Percentiles rank a stretch among this genome's conserved stretches.
Conservation (phyloP, 257 asterid genomes). For the Solanum chilense region DNA sequence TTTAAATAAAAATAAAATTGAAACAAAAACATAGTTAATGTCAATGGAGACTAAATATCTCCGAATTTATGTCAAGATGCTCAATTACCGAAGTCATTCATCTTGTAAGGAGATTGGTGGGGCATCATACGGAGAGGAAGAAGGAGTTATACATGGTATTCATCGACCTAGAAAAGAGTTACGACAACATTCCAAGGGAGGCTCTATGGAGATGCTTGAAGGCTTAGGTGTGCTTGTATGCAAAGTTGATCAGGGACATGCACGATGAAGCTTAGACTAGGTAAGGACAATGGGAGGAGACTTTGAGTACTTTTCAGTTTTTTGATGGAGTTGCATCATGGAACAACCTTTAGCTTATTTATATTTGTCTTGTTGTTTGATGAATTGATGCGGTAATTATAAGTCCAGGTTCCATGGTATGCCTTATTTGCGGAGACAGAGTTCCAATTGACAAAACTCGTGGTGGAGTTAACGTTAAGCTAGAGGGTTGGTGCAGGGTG, state of each 20-base stretch:
- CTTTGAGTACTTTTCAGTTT: background rate
- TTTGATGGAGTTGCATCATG: background rate
- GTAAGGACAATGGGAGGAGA: background rate
- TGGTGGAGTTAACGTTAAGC: background rate
- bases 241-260: background rate
- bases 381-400: too few species aligned
- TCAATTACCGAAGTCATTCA: too few species aligned
- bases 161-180: background rate
- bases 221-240: background rate
- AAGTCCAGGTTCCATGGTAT: background rate
- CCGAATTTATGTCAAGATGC: background rate
- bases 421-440: background rate
- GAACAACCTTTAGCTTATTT: background rate
- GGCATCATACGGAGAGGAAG: background rate
- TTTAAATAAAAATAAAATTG: too few species aligned
- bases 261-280: background rate
- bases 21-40: too few species aligned
- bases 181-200: background rate
- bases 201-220: background rate
- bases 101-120: background rate
- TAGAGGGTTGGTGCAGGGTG: background rate
- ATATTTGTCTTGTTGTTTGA: background rate
- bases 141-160: background rate
- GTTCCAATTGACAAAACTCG: background rate
- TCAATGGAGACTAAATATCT: background rate